These are phyloP conservation scores for Plasmodium fragile DNA, from an alignment of 169 alveolate species.

Conservation along the genomic window DNA sequence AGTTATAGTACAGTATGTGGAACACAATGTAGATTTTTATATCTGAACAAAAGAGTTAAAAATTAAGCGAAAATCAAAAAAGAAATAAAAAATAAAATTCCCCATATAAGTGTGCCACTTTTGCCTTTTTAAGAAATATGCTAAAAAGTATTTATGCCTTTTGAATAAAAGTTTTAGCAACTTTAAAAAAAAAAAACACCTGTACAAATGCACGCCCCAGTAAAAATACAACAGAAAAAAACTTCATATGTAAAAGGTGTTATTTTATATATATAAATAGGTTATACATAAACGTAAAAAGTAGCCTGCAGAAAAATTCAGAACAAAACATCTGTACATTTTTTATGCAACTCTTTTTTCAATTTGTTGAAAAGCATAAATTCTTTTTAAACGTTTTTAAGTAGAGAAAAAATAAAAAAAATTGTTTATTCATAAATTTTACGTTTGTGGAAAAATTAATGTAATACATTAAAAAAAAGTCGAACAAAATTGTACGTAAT, in stretches of 20 bases:
- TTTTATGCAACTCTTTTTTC: conserved; percentile 12
- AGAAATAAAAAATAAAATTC: background rate
- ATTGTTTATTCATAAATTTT: background rate
- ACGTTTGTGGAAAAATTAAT: conserved; percentile 10
- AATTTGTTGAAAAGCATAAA: background rate
- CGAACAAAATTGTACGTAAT: background rate
- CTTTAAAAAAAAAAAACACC: conserved; percentile 7
- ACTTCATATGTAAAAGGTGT: conserved; percentile 1
- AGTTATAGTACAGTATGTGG: background rate
- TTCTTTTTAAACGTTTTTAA: conserved; percentile 6
- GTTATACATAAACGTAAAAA: background rate
- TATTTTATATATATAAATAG: background rate
- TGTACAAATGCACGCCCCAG: background rate
- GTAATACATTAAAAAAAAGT: background rate
- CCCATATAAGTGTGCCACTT: background rate
- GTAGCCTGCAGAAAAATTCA: background rate
- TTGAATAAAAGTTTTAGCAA: conserved; percentile 6
- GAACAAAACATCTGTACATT: conserved; percentile 31
- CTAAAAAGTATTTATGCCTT: conserved; percentile 6
- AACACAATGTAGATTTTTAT: conserved; percentile 13
- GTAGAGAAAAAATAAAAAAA: background rate
- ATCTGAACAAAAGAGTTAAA: conserved; percentile 1
- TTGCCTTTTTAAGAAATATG: background rate
- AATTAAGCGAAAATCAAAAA: background rate
- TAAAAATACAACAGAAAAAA: conserved; percentile 18